Evolutionary conservation across 2,329 filamentous ascomycete species (phyloP).

Genomic region (Coniochaeta sp.): DNA sequence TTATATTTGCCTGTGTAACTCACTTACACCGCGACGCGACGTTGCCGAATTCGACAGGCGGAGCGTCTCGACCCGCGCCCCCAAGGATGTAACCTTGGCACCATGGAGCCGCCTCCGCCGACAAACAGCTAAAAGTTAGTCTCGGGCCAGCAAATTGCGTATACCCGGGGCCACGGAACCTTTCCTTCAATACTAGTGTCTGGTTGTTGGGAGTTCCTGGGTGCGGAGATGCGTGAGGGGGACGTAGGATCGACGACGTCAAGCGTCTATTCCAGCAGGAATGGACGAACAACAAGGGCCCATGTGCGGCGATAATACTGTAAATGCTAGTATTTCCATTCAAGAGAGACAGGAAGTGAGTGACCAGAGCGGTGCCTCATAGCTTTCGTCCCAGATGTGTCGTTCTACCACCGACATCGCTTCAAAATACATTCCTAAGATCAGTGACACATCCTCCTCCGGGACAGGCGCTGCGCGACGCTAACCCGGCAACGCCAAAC

Average conservation of each 20-base stretch:
- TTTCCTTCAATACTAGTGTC: background rate
- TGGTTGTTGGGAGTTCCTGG: background rate
- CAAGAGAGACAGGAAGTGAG: background rate
- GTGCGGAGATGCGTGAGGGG: background rate
- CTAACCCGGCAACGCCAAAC: background rate
- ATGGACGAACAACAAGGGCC: background rate
- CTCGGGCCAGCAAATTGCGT: background rate
- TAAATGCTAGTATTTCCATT: background rate
- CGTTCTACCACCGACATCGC: background rate
- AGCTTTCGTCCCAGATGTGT: background rate
- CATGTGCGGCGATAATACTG: background rate
- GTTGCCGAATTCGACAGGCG: background rate
- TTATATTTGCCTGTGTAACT: background rate
- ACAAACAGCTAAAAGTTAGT: background rate
- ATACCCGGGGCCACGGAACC: background rate
- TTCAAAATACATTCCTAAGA: background rate
- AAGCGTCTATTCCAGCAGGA: background rate
- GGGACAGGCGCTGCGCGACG: background rate
- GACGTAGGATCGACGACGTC: background rate
- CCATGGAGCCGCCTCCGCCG: background rate
- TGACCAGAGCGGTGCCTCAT: background rate
- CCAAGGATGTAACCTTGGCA: conserved; percentile 2
- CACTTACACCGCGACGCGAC: background rate
- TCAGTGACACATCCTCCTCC: background rate
- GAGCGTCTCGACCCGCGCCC: conserved; percentile 2